Conservation (phyloP, 257 asterid genomes). For the Knoxia roxburghii region DNA sequence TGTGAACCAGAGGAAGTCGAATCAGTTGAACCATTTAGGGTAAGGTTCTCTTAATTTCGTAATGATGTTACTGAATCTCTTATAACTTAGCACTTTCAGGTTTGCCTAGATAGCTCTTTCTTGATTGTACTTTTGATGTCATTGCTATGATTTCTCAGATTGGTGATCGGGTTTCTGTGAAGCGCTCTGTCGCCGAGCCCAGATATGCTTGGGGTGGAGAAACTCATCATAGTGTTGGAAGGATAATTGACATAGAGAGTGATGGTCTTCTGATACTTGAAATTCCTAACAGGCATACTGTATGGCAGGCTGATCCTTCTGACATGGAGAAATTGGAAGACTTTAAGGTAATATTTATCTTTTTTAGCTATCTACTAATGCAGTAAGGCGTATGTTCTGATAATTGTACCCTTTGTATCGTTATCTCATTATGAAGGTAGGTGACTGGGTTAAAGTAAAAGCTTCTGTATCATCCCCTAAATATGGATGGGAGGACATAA, state of each 20-base stretch:
- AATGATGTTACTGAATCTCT: slow-evolving; percentile 1
- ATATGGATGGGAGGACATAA: slow-evolving; percentile 96
- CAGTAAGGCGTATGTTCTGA: slow-evolving; percentile 10
- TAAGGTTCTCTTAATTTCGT: slow-evolving; percentile 26
- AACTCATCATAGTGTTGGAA: slow-evolving; percentile 98
- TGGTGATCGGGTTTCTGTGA: slow-evolving; percentile 94
- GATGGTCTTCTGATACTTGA: slow-evolving; percentile 92
- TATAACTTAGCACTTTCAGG: slow-evolving; percentile 1
- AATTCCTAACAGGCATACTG: slow-evolving; percentile 78
- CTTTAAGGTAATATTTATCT: slow-evolving; percentile 61
- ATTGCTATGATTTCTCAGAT: slow-evolving; percentile 39
- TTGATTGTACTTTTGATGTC: background rate
- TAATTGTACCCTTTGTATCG: background rate
- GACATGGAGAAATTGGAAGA: slow-evolving; percentile 97
- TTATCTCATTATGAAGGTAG: slow-evolving; percentile 50
- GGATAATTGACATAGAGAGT: slow-evolving; percentile 83
- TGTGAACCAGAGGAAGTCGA: slow-evolving; percentile 99
- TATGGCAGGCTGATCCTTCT: slow-evolving; percentile 99
- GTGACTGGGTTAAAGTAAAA: slow-evolving; percentile 89
- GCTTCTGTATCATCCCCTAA: slow-evolving; percentile 94
- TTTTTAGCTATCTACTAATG: background rate
- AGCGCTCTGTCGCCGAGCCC: slow-evolving; percentile 99
- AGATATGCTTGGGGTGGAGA: slow-evolving; percentile 99
- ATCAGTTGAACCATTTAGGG: slow-evolving; percentile 92
- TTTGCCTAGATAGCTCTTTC: slow-evolving; percentile 1